Evolutionary conservation across 2,329 filamentous ascomycete genomes (phyloP).

Genomic region (Verticillium longisporum): DNA sequence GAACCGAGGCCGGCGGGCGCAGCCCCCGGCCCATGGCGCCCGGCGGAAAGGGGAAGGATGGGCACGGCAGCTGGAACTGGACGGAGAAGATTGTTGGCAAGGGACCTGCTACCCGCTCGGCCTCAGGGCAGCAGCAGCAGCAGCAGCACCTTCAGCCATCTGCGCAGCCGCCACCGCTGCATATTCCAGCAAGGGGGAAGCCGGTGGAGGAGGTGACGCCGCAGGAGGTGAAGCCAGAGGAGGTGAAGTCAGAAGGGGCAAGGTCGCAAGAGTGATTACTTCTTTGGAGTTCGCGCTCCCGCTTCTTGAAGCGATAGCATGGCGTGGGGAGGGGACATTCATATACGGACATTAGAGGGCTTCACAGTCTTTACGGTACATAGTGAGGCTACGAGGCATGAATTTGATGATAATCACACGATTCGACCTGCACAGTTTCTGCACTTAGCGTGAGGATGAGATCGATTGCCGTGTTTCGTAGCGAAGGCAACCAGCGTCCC

Average conservation of each 20-base stretch:
- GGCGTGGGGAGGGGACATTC: background rate
- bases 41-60: constrained; percentile 15
- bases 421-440: too few relatives aligned
- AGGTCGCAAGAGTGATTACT: background rate
- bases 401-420: too few relatives aligned
- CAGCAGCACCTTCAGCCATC: background rate
- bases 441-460: too few relatives aligned
- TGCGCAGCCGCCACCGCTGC: background rate
- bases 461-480: too few relatives aligned
- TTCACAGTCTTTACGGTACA: background rate
- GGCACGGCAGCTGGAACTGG: constrained; percentile 38
- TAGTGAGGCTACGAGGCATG: too few relatives aligned
- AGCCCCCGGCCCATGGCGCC: constrained; percentile 6
- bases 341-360: background rate
- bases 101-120: background rate
- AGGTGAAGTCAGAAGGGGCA: too few relatives aligned
- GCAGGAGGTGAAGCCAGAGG: background rate
- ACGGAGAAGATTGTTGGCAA: constrained; percentile 48
- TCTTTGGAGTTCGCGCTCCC: background rate
- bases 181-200: background rate
- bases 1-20: constrained; percentile 4
- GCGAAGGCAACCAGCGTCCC: too few relatives aligned
- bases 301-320: background rate
- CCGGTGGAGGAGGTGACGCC: background rate
- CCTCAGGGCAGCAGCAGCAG: background rate